Conservation (phyloP, 345 rosid species). For the Combretum micranthum region DNA sequence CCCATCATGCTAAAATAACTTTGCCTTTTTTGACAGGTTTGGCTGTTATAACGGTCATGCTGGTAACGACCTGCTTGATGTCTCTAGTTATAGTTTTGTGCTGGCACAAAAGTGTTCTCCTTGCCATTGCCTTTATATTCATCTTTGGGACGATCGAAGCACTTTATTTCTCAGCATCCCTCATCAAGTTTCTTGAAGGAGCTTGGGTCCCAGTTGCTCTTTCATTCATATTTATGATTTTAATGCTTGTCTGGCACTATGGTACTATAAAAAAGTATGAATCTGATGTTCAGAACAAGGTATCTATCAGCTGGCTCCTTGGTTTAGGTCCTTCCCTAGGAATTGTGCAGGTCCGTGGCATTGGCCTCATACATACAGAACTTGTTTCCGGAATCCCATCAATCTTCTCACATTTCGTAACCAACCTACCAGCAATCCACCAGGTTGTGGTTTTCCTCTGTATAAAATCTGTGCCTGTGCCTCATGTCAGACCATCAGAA, state of each 20-base stretch:
- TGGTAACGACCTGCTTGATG: conserved; percentile 93
- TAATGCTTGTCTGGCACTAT: conserved; percentile 92
- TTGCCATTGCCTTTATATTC: conserved; percentile 61
- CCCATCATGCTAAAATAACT: conserved; percentile 1
- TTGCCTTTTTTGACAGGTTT: conserved; percentile 48
- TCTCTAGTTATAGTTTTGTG: conserved; percentile 80
- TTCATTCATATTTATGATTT: conserved; percentile 54
- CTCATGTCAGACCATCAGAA: conserved; percentile 84
- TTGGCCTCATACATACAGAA: conserved; percentile 89
- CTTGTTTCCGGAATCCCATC: conserved; percentile 94
- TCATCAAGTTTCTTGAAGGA: conserved; percentile 90
- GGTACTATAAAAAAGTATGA: conserved; percentile 84
- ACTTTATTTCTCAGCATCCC: conserved; percentile 96
- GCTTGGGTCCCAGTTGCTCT: conserved; percentile 96
- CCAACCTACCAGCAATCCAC: conserved; percentile 99
- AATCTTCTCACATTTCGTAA: conserved; percentile 92
- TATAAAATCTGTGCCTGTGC: conserved; percentile 88
- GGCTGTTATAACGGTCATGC: conserved; percentile 96
- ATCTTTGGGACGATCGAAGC: conserved; percentile 83
- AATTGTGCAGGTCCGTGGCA: conserved; percentile 77
- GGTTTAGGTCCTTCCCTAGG: conserved; percentile 76
- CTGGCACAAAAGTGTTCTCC: conserved; percentile 69
- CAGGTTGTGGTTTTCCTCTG: conserved; percentile 92
- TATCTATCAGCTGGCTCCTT: conserved; percentile 86
- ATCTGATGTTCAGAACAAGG: conserved; percentile 88